Evolutionary conservation across 441 rosid species (phyloP), one percentile per base, ranked within the genome.

Genomic region (Rhodomyrtus psidioides): DNA sequence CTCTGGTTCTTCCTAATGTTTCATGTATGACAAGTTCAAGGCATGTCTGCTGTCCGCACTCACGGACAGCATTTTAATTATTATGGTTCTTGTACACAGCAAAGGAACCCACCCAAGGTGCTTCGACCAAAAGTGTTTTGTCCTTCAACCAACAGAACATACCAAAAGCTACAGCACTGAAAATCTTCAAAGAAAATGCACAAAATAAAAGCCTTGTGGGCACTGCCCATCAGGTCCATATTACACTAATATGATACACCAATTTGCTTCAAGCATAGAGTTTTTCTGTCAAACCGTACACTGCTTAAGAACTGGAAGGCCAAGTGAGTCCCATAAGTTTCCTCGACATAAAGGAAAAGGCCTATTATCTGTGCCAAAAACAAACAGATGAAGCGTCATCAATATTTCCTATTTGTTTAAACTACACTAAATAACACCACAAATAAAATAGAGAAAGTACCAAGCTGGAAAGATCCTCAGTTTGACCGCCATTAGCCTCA

Each of bases 231-330:
- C 55, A 85, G 55, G 60, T 55, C 39, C 60, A 76, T 79, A 6
- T 39, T 42, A 70, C 27, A 70, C n/a, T 21, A 39, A 23, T 23
- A 74, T 74, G 51, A 74, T 74, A 39, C 27, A 74, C 26, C 51
- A 42, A 74, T 42, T 39, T 74, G 81, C 17, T 74, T 70, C 44
- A n/a, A 54, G 39, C n/a, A 44, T 54, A 44, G 83, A 74, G 81
- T 70, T 74, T 70, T 23, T 74, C 81, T 39, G 30, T 55, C 39
- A 87, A 89, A 76, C 49, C 93, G 56, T 94, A 98, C 99, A 92
- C 94, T 93, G 92, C 95, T 94, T 90, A 98, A 88, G 91, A 98
- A 98, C 91, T 93, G 95, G 90, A 97, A 96, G 92, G 99, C 99
- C 85, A 92, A 90, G 87, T 86, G 95, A 85, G 89, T 91, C 88